These are phyloP conservation scores for Aspergillus bridgeri DNA, from an alignment of 495 filamentous ascomycete species.

Conservation along the genomic window DNA sequence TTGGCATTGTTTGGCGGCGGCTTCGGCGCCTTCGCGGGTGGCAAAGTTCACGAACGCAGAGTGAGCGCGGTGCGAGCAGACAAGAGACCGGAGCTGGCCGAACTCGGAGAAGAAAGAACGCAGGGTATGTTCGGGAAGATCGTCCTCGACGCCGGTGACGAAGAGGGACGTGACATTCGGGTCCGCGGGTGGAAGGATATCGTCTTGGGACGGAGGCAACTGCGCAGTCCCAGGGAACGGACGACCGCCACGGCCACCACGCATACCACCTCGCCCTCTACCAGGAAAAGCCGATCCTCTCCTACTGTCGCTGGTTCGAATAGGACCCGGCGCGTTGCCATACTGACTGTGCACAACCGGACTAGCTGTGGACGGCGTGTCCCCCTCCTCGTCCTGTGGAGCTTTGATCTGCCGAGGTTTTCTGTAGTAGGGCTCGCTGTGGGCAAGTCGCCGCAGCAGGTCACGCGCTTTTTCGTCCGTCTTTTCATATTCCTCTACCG, in stretches of 20 bases:
- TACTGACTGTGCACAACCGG: constrained; percentile 39
- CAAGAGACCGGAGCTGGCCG: constrained; percentile 80
- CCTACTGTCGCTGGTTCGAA: constrained; percentile 60
- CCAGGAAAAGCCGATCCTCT: constrained; percentile 37
- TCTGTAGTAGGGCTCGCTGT: constrained; percentile 91
- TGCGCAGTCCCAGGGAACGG: constrained; percentile 68
- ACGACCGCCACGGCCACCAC: constrained; percentile 54
- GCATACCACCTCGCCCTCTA: constrained; percentile 39
- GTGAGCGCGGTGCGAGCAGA: constrained; percentile 95
- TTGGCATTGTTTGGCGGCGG: constrained; percentile 77
- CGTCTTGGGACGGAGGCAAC: constrained; percentile 72
- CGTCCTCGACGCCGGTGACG: constrained; percentile 92
- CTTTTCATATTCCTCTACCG: constrained; percentile 89
- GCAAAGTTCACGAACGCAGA: constrained; percentile 95
- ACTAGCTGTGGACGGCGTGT: constrained; percentile 22
- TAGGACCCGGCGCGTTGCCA: constrained; percentile 53
- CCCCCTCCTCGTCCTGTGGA: constrained; percentile 38
- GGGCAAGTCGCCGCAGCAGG: constrained; percentile 76
- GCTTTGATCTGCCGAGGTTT: constrained; percentile 68
- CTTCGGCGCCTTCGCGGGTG: constrained; percentile 76
- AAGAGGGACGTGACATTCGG: constrained; percentile 85
- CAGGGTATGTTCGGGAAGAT: constrained; percentile 85
- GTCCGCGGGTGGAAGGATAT: constrained; percentile 81
- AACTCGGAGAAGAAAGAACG: constrained; percentile 86
- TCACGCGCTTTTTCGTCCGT: constrained; percentile 94